Conservation (phyloP, 176 grass and related monocot genomes). For the Metroxylon sagu region DNA sequence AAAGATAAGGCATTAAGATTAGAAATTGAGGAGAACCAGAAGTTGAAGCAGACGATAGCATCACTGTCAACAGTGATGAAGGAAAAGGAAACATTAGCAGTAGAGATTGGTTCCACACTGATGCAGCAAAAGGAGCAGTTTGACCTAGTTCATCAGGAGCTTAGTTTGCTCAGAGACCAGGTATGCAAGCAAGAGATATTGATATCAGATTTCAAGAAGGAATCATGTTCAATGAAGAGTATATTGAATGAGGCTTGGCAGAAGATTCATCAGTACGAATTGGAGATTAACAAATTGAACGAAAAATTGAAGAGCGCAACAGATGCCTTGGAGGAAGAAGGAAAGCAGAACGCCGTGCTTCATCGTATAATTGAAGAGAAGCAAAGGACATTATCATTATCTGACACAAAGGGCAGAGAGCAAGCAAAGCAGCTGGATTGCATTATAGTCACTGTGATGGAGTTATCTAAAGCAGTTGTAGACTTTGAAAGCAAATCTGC, state of each 20-base stretch:
- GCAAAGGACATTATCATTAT: constrained; percentile 28
- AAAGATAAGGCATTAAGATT: constrained; percentile 33
- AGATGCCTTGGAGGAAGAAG: constrained; percentile 38
- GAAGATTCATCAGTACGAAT: constrained; percentile 40
- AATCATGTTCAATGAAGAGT: constrained; percentile 45
- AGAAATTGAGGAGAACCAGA: constrained; percentile 45
- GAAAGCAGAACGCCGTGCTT: constrained; percentile 49
- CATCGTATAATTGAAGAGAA: constrained; percentile 39
- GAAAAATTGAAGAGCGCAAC: constrained; percentile 34
- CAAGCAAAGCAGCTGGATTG: constrained; percentile 28
- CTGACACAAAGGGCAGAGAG: constrained; percentile 13
- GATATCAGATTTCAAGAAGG: constrained; percentile 47
- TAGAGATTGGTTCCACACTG: constrained; percentile 41
- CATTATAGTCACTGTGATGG: constrained; percentile 26
- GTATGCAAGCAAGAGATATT: constrained; percentile 37
- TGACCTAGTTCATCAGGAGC: constrained; percentile 47
- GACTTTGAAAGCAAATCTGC: constrained; percentile 50
- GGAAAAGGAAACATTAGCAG: constrained; percentile 49
- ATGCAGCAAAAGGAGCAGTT: constrained; percentile 60
- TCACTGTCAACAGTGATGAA: constrained; percentile 15
- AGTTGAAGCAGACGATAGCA: constrained; percentile 35
- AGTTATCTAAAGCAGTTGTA: constrained; percentile 31
- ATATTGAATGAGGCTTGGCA: constrained; percentile 49
- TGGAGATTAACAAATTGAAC: constrained; percentile 37
- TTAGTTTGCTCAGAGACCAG: constrained; percentile 53